Evolutionary conservation across 148 eudicot genomes (phyloP), one percentile per base, ranked within the genome.

Genomic region (Cornus suecica): DNA sequence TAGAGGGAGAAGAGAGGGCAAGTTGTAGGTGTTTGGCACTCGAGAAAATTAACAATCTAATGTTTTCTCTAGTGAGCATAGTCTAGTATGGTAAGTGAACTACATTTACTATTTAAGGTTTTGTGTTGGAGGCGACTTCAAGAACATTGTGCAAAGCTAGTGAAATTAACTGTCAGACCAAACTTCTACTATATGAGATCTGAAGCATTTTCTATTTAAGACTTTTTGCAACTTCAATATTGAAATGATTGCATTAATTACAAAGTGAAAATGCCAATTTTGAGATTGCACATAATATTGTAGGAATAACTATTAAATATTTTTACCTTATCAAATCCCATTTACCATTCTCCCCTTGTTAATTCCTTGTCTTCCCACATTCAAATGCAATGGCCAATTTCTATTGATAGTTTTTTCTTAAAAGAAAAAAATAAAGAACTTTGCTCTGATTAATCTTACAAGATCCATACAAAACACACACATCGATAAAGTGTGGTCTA

Each of bases 21-120:
- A 66, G 65, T 64, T 80, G 75, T 66, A 76, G 78, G 51, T 76
- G 84, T 74, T 72, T 80, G 78, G 79, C 16, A 63, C 54, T 65
- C 71, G 71, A 58, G 77, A 28, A 71, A 69, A 70, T 63, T 73
- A 37, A 74, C 54, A 25, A 74, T 41, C 58, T 18, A 14, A 66
- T 65, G 61, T 27, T 75, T 34, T 75, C 23, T 76, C 66, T 58
- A 42, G 69, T 76, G 69, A 62, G 58, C 62, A n/a, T 69, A 32
- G 18, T 26, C 11, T 61, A n/a, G 68, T 73, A 25, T 37, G 76
- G 30, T 73, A 62, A 54, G 16, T 25, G 56, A 72, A 14, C 45
- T 60, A 10, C 16, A 54, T 72, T 28, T n/a, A 30, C 64, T 65
- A 9, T 54, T 74, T 74, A 1, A 2, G 32, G 16, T 67, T 62